Evolutionary conservation across 169 alveolate species (phyloP).

Genomic region (Plasmodium sp.): DNA sequence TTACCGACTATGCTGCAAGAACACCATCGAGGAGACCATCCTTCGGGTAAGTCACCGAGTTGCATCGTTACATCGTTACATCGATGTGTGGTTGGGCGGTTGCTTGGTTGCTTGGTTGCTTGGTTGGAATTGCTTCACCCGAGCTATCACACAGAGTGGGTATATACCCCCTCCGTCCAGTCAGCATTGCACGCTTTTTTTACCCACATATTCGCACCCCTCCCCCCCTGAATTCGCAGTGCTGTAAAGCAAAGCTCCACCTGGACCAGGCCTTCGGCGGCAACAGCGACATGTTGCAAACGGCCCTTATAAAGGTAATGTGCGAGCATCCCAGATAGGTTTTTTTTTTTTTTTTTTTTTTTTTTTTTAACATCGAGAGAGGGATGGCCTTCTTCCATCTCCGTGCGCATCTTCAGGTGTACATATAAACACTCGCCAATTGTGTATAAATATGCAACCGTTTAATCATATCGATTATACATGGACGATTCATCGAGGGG

Average conservation of each 20-base stretch:
- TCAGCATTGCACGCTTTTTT: neutral
- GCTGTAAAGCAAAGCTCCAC: slow-evolving; percentile 87
- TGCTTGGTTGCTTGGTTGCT: too few relatives aligned
- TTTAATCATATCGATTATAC: neutral
- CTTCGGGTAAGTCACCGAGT: slow-evolving; percentile 74
- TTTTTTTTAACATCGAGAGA: neutral
- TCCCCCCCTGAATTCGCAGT: slow-evolving; percentile 55
- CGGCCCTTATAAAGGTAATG: slow-evolving; percentile 79
- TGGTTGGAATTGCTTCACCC: neutral
- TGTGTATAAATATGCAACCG: neutral
- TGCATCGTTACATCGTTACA: neutral
- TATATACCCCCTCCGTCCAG: neutral
- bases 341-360: neutral
- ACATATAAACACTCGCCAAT: neutral
- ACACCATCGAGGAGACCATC: slow-evolving; percentile 92
- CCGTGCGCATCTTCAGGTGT: neutral
- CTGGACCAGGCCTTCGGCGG: slow-evolving; percentile 90
- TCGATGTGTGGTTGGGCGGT: neutral
- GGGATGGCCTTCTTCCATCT: neutral
- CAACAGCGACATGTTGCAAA: slow-evolving; percentile 80
- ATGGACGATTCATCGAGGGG: neutral
- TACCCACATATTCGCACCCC: neutral
- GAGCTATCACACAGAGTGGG: neutral
- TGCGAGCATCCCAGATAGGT: neutral
- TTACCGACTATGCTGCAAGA: slow-evolving; percentile 91